Base-by-base conservation (phyloP, 2,329 filamentous ascomycete species). In the Hymenoscyphus albidus region DNA sequence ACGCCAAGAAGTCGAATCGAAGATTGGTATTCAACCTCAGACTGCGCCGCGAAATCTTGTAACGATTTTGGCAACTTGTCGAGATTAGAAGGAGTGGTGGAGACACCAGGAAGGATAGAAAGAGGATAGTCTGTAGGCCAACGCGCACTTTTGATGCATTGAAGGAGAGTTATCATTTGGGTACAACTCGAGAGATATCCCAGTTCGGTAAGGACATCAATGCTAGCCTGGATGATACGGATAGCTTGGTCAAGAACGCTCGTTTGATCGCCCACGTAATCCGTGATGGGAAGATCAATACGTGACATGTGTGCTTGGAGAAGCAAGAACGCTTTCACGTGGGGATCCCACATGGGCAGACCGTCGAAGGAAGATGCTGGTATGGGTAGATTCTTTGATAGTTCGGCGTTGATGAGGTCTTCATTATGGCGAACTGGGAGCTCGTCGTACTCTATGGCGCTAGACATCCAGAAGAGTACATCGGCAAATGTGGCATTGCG, bases 401-500 rank as follows among this genome's bases (percentile, higher is more conserved):
- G 83, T 70, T 97, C 92, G 3, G 86, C 91, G 75, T 99, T 99
- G 81, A 99, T 93, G 56, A 99, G 86, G 74, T 99, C 96, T 79
- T 99, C 95, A 74, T 99, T 99, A 79, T 99, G 95, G 5, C 95
- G 92, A 31, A 99, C 95, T 0, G 95, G 95, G 0, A 99, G 87
- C 78, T 99, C 96, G 75, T 99, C 93, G 77, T 98, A 99, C 80
- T 99, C 95, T 1, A 90, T 92, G 0, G 96, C 95, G 61, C 88
- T 87, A 67, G 89, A 94, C 88, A 99, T 95, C 94, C 93, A 98
- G 4, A 88, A 87, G 0, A 99, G 82, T 0, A 88, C 92, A 69
- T 98, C 91, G 12, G 88, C 83, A 75, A 99, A 96, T 0, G 84
- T 86, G 1, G 91, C 92, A 18, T 88, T 80, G 0, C 87, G 84